These are phyloP conservation scores for Sphagnum contortum DNA, from an alignment of 225 moss, liverwort and hornwort genomes.

Conservation along the genomic window DNA sequence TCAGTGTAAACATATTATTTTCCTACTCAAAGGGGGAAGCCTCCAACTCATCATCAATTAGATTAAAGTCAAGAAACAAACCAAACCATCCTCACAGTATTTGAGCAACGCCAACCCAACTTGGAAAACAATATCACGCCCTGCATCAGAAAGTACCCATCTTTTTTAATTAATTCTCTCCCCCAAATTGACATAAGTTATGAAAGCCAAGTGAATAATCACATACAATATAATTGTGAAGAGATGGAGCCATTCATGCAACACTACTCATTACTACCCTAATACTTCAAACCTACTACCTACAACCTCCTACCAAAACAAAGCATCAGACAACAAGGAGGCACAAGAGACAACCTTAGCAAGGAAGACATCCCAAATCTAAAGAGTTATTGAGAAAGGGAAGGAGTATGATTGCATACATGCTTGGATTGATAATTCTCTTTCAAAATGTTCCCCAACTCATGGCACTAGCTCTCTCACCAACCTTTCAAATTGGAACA, in stretches of 20 bases:
- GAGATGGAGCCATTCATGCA: no score
- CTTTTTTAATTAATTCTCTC: background rate
- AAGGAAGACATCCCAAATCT: conserved; percentile 98
- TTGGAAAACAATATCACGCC: conserved; percentile 92
- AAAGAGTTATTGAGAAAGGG: conserved; percentile 87
- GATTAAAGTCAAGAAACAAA: conserved; percentile 15
- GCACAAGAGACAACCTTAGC: conserved; percentile 43
- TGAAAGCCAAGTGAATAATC: no score
- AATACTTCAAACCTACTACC: background rate
- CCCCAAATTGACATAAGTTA: background rate
- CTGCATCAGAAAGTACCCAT: conserved; percentile 22
- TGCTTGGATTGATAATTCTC: conserved; percentile 99
- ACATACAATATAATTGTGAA: no score
- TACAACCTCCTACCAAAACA: background rate
- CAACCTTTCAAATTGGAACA: conserved; percentile 96
- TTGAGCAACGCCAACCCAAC: conserved; percentile 91
- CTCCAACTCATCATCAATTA: no score
- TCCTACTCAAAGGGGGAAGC: no score
- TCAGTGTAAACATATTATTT: no score
- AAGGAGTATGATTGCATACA: conserved; percentile 99
- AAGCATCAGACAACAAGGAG: background rate
- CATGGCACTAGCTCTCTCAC: conserved; percentile 91
- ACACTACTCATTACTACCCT: no score
- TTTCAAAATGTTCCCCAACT: conserved; percentile 88
- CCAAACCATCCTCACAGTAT: conserved; percentile 94